A percentile compares a stretch with the other conserved stretches of the same genome.
phyloP scores from a whole-genome alignment of 2,329 filamentous ascomycete species.

The Purpureocillium takamizusanense region DNA sequence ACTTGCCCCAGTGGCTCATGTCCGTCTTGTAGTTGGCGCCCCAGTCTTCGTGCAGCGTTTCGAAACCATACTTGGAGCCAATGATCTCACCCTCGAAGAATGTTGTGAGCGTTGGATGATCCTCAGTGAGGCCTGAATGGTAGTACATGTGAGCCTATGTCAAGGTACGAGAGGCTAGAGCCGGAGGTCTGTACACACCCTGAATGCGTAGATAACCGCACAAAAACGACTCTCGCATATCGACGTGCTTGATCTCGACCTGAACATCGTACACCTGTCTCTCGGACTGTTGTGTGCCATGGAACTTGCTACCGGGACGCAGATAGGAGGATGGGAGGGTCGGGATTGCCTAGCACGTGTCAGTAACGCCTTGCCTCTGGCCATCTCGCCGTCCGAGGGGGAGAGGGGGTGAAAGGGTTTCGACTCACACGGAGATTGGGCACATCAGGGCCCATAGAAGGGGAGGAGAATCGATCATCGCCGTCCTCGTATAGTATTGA shows the following conservation, averaged over 20 bases:
- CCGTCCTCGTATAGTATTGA: conserved; percentile 18
- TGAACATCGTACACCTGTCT: conserved; percentile 90
- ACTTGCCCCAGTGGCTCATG: conserved; percentile 86
- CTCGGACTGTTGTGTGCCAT: conserved; percentile 87
- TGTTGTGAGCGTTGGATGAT: conserved; percentile 94
- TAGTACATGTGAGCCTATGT: not conserved
- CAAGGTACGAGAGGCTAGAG: not conserved
- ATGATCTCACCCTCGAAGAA: conserved; percentile 99
- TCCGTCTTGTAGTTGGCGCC: conserved; percentile 88
- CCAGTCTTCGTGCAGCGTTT: conserved; percentile 83
- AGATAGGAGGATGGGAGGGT: conserved; percentile 80
- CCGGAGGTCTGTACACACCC: conserved; percentile 43
- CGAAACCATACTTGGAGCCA: conserved; percentile 87
- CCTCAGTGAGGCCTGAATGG: conserved; percentile 71
- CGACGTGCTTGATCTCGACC: conserved; percentile 93
- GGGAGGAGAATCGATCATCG: conserved; percentile 15
- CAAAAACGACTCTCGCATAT: conserved; percentile 86
- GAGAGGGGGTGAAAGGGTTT: not conserved
- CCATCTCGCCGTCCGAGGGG: not conserved
- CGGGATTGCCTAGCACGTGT: conserved; percentile 51
- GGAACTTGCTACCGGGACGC: conserved; percentile 78
- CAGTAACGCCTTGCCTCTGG: not conserved
- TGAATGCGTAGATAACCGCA: conserved; percentile 94
- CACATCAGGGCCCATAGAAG: conserved; percentile 28
- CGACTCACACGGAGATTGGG: conserved; percentile 25